Evolutionary conservation across 495 filamentous ascomycete species (phyloP).

Genomic region (Penicillium pulvis): DNA sequence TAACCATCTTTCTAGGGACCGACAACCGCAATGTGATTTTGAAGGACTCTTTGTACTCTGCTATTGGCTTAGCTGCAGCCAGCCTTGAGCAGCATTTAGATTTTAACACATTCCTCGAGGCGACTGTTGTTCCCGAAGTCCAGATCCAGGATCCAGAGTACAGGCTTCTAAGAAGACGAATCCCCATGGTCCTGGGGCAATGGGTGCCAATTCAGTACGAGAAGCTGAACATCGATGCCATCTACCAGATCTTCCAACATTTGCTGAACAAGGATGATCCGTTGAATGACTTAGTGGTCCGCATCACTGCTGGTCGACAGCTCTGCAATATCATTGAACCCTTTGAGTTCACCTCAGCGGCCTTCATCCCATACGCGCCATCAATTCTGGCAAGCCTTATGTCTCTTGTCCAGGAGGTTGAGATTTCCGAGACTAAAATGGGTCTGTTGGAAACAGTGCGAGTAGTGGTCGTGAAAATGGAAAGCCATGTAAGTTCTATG

Average conservation of each 20-base stretch:
- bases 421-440: slow-evolving; percentile 82
- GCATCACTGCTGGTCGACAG: slow-evolving; percentile 85
- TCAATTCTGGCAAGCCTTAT: slow-evolving; percentile 69
- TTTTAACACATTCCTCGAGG: slow-evolving; percentile 76
- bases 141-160: slow-evolving; percentile 74
- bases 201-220: slow-evolving; percentile 80
- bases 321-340: slow-evolving; percentile 78
- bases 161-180: slow-evolving; percentile 84
- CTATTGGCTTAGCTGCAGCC: slow-evolving; percentile 81
- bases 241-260: slow-evolving; percentile 89
- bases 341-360: slow-evolving; percentile 71
- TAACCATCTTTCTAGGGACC: slow-evolving; percentile 35
- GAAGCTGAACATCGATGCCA: slow-evolving; percentile 62
- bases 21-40: slow-evolving; percentile 70
- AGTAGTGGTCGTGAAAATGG: slow-evolving; percentile 76
- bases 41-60: slow-evolving; percentile 92
- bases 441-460: slow-evolving; percentile 82
- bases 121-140: slow-evolving; percentile 75
- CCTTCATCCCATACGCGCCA: slow-evolving; percentile 73
- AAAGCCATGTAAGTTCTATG: slow-evolving; percentile 58
- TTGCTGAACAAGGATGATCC: slow-evolving; percentile 76
- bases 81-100: slow-evolving; percentile 71
- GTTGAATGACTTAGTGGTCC: slow-evolving; percentile 87
- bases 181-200: slow-evolving; percentile 83
- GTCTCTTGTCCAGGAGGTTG: slow-evolving; percentile 76